Percentiles rank a stretch among this genome's conserved stretches.
Conservation (phyloP, 2,329 filamentous ascomycete species). For the Aureobasidium pullulans region DNA sequence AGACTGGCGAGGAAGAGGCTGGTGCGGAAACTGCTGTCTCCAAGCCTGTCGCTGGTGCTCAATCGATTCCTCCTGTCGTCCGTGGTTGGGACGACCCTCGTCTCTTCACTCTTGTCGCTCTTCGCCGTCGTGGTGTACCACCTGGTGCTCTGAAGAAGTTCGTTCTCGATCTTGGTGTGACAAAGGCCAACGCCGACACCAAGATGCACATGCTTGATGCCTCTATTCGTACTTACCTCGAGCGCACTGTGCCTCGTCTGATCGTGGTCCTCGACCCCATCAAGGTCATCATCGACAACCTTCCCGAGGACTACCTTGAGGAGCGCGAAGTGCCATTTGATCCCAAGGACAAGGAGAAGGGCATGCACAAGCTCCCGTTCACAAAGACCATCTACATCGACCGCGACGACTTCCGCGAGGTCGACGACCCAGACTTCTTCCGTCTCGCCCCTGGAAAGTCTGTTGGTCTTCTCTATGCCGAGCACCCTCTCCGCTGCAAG, state of each 20-base stretch:
- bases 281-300: conserved; percentile 72
- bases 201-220: conserved; percentile 79
- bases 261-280: conserved; percentile 87
- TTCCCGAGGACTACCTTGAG: conserved; percentile 58
- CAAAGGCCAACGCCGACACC: conserved; percentile 71
- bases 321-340: conserved; percentile 70
- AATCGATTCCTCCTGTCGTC: conserved; percentile 49
- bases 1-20: conserved; percentile 33
- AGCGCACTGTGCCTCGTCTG: conserved; percentile 77
- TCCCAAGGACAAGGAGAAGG: conserved; percentile 66
- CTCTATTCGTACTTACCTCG: conserved; percentile 75
- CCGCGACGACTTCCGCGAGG: conserved; percentile 66
- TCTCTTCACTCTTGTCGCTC: conserved; percentile 76
- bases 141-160: conserved; percentile 85
- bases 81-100: conserved; percentile 87
- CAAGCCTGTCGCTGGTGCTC: conserved; percentile 18
- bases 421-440: conserved; percentile 67
- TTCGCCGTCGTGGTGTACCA: conserved; percentile 77
- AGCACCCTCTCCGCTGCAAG: conserved; percentile 61
- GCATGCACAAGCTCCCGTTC: conserved; percentile 55
- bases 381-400: conserved; percentile 82
- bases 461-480: conserved; percentile 65
- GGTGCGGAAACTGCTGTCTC: conserved; percentile 18
- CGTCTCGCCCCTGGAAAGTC: conserved; percentile 67
- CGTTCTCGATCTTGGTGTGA: conserved; percentile 85